Evolutionary conservation across 2,329 filamentous ascomycete genomes (phyloP).

Genomic region (Grosmannia huntii): DNA sequence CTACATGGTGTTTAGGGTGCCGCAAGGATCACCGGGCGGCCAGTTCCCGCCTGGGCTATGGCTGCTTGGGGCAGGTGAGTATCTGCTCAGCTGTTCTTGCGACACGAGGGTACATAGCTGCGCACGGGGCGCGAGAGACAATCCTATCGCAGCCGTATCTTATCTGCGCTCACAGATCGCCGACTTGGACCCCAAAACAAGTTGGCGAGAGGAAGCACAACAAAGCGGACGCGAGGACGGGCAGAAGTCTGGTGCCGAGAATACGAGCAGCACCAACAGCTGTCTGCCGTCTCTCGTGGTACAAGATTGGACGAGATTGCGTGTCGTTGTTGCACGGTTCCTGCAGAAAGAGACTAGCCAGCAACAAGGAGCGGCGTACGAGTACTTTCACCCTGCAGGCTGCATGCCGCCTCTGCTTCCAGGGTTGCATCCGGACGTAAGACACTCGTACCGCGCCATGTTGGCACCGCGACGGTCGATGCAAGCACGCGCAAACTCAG

Average conservation of each 20-base stretch:
- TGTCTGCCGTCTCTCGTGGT: not conserved
- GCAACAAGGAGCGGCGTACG: not conserved
- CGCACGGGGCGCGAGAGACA: too few relatives aligned
- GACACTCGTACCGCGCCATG: not conserved
- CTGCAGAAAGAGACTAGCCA: not conserved
- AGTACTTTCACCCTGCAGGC: not conserved
- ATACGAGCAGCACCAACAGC: not conserved
- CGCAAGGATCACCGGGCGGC: not conserved
- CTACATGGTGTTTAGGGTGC: not conserved
- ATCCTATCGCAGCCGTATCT: not conserved
- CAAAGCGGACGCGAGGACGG: not conserved
- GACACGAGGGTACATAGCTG: too few relatives aligned
- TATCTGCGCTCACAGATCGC: not conserved
- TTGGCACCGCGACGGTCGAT: not conserved
- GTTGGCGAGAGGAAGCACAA: not conserved
- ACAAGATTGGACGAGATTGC: not conserved
- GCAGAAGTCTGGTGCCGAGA: too few relatives aligned
- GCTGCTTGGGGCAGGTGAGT: not conserved
- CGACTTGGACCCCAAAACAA: not conserved
- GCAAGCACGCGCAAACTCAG: too few relatives aligned
- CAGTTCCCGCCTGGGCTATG: not conserved
- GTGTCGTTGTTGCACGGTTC: not conserved
- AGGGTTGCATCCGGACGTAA: not conserved
- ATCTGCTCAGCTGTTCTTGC: not conserved
- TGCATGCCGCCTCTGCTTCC: not conserved